phyloP scores from a whole-genome alignment of 257 asterid genomes.

The Parsonsia alboflavescens region DNA sequence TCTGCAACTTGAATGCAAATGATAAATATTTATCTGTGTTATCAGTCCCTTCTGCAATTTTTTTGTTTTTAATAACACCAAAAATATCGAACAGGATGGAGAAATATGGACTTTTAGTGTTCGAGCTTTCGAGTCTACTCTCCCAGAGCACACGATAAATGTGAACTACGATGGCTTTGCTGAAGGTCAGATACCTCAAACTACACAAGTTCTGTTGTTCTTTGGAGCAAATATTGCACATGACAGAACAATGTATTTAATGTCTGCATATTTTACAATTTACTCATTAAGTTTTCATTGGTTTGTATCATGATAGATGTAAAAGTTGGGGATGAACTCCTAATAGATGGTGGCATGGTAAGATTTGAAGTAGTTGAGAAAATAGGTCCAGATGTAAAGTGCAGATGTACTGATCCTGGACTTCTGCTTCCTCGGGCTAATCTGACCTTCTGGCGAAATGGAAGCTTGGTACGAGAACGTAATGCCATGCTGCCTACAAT shows the following conservation, averaged over 20 bases:
- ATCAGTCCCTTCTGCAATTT: neutral
- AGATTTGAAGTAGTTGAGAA: conserved; percentile 95
- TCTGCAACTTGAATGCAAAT: neutral
- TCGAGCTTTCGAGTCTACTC: conserved; percentile 68
- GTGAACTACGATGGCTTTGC: conserved; percentile 95
- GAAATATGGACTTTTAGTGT: conserved; percentile 97
- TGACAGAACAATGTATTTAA: neutral
- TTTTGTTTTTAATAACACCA: neutral
- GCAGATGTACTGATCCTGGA: conserved; percentile 94
- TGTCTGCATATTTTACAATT: neutral
- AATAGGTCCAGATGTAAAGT: conserved; percentile 97
- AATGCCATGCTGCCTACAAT: conserved; percentile 98
- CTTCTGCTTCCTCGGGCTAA: conserved; percentile 94
- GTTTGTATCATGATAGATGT: conserved; percentile 53
- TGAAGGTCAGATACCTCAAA: conserved; percentile 54
- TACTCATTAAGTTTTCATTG: conserved; percentile 13
- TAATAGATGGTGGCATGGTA: conserved; percentile 99
- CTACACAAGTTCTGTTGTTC: neutral
- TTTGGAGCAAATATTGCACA: neutral
- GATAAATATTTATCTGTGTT: neutral
- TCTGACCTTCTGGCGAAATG: conserved; percentile 94
- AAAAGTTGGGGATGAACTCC: conserved; percentile 83
- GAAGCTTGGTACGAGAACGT: conserved; percentile 91
- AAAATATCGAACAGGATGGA: conserved; percentile 69
- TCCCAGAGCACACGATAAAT: conserved; percentile 71